These are phyloP conservation scores for Astrothelium macrocarpum DNA, from an alignment of 495 filamentous ascomycete species.

Conservation along the genomic window DNA sequence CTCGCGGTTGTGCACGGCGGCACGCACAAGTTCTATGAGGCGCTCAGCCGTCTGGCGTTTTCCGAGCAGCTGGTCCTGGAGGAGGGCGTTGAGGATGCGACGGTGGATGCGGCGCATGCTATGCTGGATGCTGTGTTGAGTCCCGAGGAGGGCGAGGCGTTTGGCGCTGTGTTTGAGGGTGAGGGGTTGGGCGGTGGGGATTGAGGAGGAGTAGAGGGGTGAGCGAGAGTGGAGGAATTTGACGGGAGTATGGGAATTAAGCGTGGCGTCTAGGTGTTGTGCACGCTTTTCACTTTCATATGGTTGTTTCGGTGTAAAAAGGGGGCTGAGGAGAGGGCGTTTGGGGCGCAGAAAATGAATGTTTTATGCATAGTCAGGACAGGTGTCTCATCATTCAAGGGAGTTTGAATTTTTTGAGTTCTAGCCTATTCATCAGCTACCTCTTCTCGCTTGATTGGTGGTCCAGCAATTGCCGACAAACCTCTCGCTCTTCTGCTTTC, in stretches of 20 bases:
- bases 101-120: slow-evolving; percentile 53
- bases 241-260: not conserved
- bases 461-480: not conserved
- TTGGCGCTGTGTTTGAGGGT: slow-evolving; percentile 46
- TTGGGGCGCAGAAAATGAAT: no score
- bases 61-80: slow-evolving; percentile 53
- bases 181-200: slow-evolving; percentile 19
- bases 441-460: not conserved
- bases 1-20: slow-evolving; percentile 48
- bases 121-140: slow-evolving; percentile 57
- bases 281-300: slow-evolving; percentile 32
- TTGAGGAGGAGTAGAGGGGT: slow-evolving; percentile 7
- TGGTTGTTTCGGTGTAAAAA: no score
- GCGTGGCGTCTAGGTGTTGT: not conserved
- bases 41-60: slow-evolving; percentile 58
- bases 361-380: slow-evolving; percentile 1
- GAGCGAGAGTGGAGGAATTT: not conserved
- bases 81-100: slow-evolving; percentile 55
- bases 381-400: not conserved
- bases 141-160: slow-evolving; percentile 59
- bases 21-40: slow-evolving; percentile 55
- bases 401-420: not conserved
- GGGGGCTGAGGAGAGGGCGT: no score
- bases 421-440: not conserved
- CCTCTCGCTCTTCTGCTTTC: not conserved